Base-by-base conservation (phyloP, 345 rosid species). In the Streptanthus diversifolius region DNA sequence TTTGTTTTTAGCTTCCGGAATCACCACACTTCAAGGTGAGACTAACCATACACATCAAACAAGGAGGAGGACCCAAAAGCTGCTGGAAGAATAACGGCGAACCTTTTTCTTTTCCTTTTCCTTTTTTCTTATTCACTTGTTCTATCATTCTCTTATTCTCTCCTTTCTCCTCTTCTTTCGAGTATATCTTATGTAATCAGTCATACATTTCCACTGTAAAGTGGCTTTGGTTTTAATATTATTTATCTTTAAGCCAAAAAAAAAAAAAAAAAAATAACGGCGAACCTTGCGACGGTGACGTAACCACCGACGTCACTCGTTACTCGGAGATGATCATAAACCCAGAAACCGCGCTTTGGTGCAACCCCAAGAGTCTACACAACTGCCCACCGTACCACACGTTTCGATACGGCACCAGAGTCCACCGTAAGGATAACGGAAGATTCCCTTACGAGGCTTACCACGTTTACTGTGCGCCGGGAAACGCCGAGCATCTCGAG, bases 71-170 rank as follows among this genome's bases (percentile, higher is more conserved):
- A 56, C 77, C 79, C 14, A 78, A 75, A 45, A 84, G 97, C 70
- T 91, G 95, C 67, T 91, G 95, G 95, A 89, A 91, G 76, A 88
- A 88, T 71, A 78, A 87, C 13, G 95, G 97, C 1, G n/a, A 69
- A 35, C 85, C 86, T 0, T 88, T n/a, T n/a, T n/a, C n/a, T n/a
- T n/a, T n/a, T n/a, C n/a, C n/a, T n/a, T n/a, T n/a, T n/a, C n/a
- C n/a, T n/a, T n/a, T n/a, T n/a, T n/a, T n/a, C n/a, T n/a, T n/a
- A n/a, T n/a, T n/a, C n/a, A n/a, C n/a, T n/a, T n/a, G n/a, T n/a
- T n/a, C n/a, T n/a, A n/a, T n/a, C n/a, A n/a, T n/a, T n/a, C n/a
- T n/a, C n/a, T n/a, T n/a, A n/a, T n/a, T n/a, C n/a, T n/a, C n/a
- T n/a, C n/a, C n/a, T n/a, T n/a, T n/a, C n/a, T n/a, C n/a, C n/a